Evolutionary conservation across 164 flowering plant genomes (phyloP).

Genomic region (Tetracentron sinense): DNA sequence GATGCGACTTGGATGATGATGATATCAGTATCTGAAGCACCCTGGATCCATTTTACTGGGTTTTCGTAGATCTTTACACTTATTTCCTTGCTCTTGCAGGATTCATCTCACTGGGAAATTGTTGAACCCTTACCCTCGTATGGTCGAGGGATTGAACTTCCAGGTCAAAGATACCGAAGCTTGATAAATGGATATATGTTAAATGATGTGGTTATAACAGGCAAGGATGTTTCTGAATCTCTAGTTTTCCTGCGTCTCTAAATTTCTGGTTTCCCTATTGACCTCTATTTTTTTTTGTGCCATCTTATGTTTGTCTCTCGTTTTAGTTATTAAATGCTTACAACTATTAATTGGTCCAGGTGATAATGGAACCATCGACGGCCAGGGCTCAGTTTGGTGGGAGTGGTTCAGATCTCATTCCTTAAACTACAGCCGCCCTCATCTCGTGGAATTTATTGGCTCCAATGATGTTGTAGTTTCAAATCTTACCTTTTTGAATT

Average conservation of each 20-base stretch:
- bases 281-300: background rate
- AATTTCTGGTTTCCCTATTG: background rate
- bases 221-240: too few relatives aligned
- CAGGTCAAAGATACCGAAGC: constrained; percentile 69
- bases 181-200: constrained; percentile 62
- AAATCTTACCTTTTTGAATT: constrained; percentile 73
- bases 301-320: background rate
- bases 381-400: constrained; percentile 97
- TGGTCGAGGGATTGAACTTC: constrained; percentile 80
- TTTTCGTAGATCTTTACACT: too few relatives aligned
- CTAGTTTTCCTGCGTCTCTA: too few relatives aligned
- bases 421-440: constrained; percentile 83
- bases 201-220: constrained; percentile 82
- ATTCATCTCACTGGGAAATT: constrained; percentile 59
- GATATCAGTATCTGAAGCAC: too few relatives aligned
- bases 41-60: too few relatives aligned
- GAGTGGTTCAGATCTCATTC: constrained; percentile 51
- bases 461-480: constrained; percentile 59
- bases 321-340: background rate
- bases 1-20: too few relatives aligned
- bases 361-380: constrained; percentile 90
- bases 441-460: constrained; percentile 65
- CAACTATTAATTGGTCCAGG: constrained; percentile 37
- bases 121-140: constrained; percentile 82
- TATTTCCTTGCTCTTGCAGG: constrained; percentile 28